Percentiles rank a stretch among this genome's conserved stretches.
Evolutionary conservation across 2,329 filamentous ascomycete species (phyloP).

Genomic region (Penicillium sp.): DNA sequence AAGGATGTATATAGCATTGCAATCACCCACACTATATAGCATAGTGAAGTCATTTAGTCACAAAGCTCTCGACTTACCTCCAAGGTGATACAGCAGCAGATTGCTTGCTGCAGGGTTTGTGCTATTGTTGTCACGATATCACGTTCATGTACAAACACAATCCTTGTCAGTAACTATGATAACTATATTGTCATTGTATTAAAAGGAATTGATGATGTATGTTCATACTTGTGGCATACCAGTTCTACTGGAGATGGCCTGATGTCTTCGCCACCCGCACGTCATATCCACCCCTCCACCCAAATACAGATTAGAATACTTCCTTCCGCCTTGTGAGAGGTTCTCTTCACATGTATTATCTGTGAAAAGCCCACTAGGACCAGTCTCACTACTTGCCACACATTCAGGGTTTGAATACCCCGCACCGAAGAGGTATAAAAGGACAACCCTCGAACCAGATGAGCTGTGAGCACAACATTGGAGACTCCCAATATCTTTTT

Average conservation of each 20-base stretch:
- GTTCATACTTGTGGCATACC: neutral
- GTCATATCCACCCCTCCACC: slow-evolving; percentile 1
- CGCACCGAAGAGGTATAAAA: slow-evolving; percentile 3
- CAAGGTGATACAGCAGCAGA: neutral
- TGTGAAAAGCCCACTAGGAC: neutral
- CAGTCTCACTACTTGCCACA: neutral
- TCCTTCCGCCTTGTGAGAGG: neutral
- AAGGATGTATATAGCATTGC: neutral
- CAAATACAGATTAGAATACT: neutral
- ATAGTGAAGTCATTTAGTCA: neutral
- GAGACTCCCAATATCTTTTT: neutral
- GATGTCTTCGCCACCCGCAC: slow-evolving; percentile 5
- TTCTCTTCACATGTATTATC: neutral
- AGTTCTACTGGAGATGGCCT: neutral
- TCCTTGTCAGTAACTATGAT: neutral
- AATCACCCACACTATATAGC: neutral
- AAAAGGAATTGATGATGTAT: neutral
- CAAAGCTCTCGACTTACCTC: neutral
- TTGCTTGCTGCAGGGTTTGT: neutral
- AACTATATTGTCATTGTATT: neutral
- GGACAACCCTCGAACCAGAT: neutral
- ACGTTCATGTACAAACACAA: neutral
- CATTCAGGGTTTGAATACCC: neutral
- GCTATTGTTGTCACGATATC: neutral
- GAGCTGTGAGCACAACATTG: neutral